These are phyloP conservation scores for Allium fistulosum DNA, from an alignment of 106 monocot species.

Conservation along the genomic window DNA sequence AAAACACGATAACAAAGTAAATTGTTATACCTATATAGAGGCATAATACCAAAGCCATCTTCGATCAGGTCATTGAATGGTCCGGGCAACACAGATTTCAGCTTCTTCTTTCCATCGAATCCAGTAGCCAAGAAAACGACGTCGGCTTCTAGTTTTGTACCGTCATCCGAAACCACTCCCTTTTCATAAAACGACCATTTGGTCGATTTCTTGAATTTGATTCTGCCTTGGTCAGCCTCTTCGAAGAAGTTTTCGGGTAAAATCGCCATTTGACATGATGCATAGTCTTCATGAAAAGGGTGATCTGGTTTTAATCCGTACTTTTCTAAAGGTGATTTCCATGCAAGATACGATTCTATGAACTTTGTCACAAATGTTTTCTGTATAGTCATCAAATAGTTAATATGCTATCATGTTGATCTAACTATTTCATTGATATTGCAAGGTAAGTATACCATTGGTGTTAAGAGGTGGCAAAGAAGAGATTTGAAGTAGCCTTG, in stretches of 20 bases:
- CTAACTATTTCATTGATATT: too few species aligned
- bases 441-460: slow-evolving; percentile 26
- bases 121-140: slow-evolving; percentile 79
- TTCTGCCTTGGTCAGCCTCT: slow-evolving; percentile 61
- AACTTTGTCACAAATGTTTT: slow-evolving; percentile 65
- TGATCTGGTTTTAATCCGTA: slow-evolving; percentile 71
- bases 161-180: slow-evolving; percentile 62
- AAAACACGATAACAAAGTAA: background rate
- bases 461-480: slow-evolving; percentile 32
- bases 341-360: slow-evolving; percentile 65
- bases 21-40: slow-evolving; percentile 52
- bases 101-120: slow-evolving; percentile 79
- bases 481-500: slow-evolving; percentile 40
- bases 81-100: slow-evolving; percentile 43
- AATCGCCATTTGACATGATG: slow-evolving; percentile 84
- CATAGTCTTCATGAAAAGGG: slow-evolving; percentile 76
- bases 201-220: slow-evolving; percentile 43
- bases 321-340: slow-evolving; percentile 66
- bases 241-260: slow-evolving; percentile 72
- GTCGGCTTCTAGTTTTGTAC: slow-evolving; percentile 60
- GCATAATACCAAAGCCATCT: slow-evolving; percentile 51
- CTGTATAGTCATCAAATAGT: slow-evolving; percentile 13
- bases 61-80: slow-evolving; percentile 38
- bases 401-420: background rate
- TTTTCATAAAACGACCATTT: slow-evolving; percentile 59